phyloP scores from a whole-genome alignment of 495 filamentous ascomycete genomes.

The Astrothelium macrocarpum region DNA sequence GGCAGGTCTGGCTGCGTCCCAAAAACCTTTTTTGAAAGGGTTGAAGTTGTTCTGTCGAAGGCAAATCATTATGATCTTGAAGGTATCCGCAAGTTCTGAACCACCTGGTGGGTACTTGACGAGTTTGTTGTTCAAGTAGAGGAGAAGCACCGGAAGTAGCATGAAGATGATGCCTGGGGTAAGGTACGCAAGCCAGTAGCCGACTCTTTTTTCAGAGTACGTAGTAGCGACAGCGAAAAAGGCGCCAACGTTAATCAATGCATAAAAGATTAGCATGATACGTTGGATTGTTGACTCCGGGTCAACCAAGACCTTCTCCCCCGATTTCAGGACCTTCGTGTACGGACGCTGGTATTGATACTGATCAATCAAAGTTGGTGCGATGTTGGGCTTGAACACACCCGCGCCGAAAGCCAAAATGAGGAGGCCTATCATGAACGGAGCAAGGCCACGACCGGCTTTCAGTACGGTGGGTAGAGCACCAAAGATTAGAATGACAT shows the following conservation, averaged over 20 bases:
- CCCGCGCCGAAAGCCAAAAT: slow-evolving; percentile 55
- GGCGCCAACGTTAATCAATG: slow-evolving; percentile 68
- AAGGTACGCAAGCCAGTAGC: slow-evolving; percentile 68
- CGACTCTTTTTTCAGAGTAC: slow-evolving; percentile 56
- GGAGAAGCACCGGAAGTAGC: slow-evolving; percentile 42
- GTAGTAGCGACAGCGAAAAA: slow-evolving; percentile 55
- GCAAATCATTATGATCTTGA: slow-evolving; percentile 7
- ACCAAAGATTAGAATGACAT: slow-evolving; percentile 26
- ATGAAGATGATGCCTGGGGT: slow-evolving; percentile 56
- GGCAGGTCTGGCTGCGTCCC: slow-evolving; percentile 55
- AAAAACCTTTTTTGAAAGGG: slow-evolving; percentile 50
- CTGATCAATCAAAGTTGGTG: slow-evolving; percentile 64
- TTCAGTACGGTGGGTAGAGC: slow-evolving; percentile 12
- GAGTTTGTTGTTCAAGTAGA: slow-evolving; percentile 49
- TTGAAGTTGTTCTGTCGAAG: slow-evolving; percentile 44
- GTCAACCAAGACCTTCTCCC: slow-evolving; percentile 67
- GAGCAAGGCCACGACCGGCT: slow-evolving; percentile 11
- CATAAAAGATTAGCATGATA: slow-evolving; percentile 59
- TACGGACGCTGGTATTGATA: slow-evolving; percentile 55
- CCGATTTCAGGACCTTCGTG: slow-evolving; percentile 45
- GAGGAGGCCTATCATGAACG: slow-evolving; percentile 27
- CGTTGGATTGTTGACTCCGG: slow-evolving; percentile 64
- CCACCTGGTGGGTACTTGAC: slow-evolving; percentile 52
- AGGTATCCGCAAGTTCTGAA: slow-evolving; percentile 40
- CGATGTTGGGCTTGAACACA: slow-evolving; percentile 66